Percentiles rank a stretch among this genome's conserved stretches.
These are phyloP conservation scores for Pseudopyrenochaeta lycopersici DNA, from an alignment of 2,329 filamentous ascomycete genomes.

Conservation along the genomic window DNA sequence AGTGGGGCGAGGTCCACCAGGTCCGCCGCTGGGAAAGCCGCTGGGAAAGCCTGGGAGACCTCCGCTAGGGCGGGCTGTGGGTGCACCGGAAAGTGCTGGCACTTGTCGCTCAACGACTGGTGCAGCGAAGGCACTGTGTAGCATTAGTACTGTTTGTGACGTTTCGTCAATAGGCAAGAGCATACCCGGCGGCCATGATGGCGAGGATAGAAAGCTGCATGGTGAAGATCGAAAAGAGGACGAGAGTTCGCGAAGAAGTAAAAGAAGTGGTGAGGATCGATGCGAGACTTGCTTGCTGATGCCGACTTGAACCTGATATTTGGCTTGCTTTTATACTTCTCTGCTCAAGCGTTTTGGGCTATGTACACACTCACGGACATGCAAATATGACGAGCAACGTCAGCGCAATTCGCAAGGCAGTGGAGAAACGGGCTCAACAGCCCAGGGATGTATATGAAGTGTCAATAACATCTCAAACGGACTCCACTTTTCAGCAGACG, in stretches of 20 bases:
- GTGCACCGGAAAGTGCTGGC: neutral
- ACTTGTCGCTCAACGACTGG: constrained; percentile 11
- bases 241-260: neutral
- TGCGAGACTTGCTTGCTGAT: neutral
- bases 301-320: neutral
- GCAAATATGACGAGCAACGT: constrained; percentile 1
- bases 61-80: neutral
- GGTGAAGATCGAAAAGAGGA: neutral
- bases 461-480: constrained; percentile 3
- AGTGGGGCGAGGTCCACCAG: neutral
- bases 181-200: constrained; percentile 14
- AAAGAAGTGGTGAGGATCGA: neutral
- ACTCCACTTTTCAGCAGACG: neutral
- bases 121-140: constrained; percentile 8
- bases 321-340: neutral
- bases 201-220: constrained; percentile 14
- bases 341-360: too few species aligned
- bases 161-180: neutral
- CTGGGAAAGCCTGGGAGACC: neutral
- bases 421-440: neutral
- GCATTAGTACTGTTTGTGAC: neutral
- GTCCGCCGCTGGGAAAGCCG: neutral
- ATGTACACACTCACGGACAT: neutral
- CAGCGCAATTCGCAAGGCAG: neutral
- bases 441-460: constrained; percentile 1